Evolutionary conservation across 208 protist species (phyloP).

Genomic region (Perkinsela sp.): DNA sequence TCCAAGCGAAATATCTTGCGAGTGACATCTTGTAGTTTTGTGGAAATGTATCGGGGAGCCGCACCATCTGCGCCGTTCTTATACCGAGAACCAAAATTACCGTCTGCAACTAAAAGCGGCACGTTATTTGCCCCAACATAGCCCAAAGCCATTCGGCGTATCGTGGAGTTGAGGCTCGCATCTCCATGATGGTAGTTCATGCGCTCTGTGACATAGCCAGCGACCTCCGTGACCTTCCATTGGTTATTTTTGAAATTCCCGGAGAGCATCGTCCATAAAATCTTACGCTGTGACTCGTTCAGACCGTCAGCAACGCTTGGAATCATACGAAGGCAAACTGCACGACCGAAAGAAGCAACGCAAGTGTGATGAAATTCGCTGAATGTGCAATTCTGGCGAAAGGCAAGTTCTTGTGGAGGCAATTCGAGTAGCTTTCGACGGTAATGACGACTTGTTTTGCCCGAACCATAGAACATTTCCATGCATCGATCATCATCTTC

Average conservation of each 20-base stretch:
- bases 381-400: constrained; percentile 57
- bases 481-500: constrained; percentile 72
- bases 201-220: constrained; percentile 95
- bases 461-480: constrained; percentile 91
- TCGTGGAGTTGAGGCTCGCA: constrained; percentile 74
- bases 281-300: constrained; percentile 97
- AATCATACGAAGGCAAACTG: constrained; percentile 73
- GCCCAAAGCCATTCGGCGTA: constrained; percentile 94
- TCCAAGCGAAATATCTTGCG: constrained; percentile 76
- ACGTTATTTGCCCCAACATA: constrained; percentile 97
- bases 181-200: constrained; percentile 99
- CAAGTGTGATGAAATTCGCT: constrained; percentile 94
- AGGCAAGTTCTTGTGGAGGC: constrained; percentile 27
- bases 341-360: constrained; percentile 93
- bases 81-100: constrained; percentile 93
- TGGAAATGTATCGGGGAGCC: constrained; percentile 95
- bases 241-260: constrained; percentile 88
- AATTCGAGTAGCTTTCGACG: constrained; percentile 69
- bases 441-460: constrained; percentile 84
- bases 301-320: constrained; percentile 89
- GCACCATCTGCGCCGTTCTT: constrained; percentile 94
- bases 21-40: constrained; percentile 69
- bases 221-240: constrained; percentile 96
- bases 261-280: constrained; percentile 97
- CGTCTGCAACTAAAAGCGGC: constrained; percentile 82